Evolutionary conservation across 2,329 filamentous ascomycete species (phyloP), one percentile per base, ranked within the genome.

Genomic region (Chaetomium olivaceum): DNA sequence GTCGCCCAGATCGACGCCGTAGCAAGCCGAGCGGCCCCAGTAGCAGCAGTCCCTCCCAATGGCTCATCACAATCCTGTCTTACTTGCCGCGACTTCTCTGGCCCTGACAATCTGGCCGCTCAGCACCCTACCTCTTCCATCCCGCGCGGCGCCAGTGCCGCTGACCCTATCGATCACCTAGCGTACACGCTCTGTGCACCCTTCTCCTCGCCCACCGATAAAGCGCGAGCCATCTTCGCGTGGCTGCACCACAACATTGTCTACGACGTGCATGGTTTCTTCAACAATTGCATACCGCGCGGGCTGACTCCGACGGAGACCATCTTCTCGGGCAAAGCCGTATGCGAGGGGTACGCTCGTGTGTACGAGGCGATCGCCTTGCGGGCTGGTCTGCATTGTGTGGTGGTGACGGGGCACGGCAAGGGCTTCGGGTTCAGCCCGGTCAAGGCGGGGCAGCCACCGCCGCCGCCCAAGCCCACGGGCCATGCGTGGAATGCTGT

Each of bases 401-500:
- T 92, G 4, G 85, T 94, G 1, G 82, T 97, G 1, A 79, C 81
- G 1, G 93, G 94, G 1, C 90, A 95, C 71, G 92, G 93, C 39
- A 98, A 98, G 77, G 95, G 95, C 0, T 94, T 85, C 71, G 91
- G 93, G 1, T 89, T 93, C 77, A 76, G 75, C 0, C 77, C 87
- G 0, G 78, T 93, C 8, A 80, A 82, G 48, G 83, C 87, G 0
- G 91, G 90, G 3, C 82, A 90, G 61, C 80, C 85, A 0, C 76
- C 90, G 0, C 93, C 93, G 2, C 83, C 87, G 0, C 84, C 83
- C 23, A 80, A 88, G 61, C 79, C 85, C 0, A 82, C 79, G 5
- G 85, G 86, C 1, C 94, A 98, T 77, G 94, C 95, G 0, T 97
- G 95, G 95, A 97, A 97, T 73, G 93, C 91, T 0, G 92, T 97